Evolutionary conservation across 1,284 basidiomycete species (phyloP), one percentile per base, ranked within the genome.

Genomic region (Xerocomus amazonicus): DNA sequence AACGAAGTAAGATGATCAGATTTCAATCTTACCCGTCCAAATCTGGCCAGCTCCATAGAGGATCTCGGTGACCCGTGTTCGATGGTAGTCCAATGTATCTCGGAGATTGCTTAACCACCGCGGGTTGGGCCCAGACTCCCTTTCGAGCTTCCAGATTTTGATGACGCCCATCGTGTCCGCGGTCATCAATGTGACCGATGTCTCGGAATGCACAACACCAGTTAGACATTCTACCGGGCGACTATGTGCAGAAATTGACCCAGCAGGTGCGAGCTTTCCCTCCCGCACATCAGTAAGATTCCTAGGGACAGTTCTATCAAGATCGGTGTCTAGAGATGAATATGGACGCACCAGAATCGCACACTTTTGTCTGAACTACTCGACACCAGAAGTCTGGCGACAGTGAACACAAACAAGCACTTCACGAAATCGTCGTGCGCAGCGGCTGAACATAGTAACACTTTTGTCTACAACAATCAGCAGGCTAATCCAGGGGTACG

Each of bases 361-460:
- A 95, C 75, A 13, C 86, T 82, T 60, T 94, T 93, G 69, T 99
- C 96, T 7, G 95, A 97, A 19, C 92, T 85, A 14, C 90, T 90
- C 0, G 94, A 95, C 8, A 95, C 73, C 26, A 98, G 70, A 13
- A 94, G 68, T 5, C 76, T 70, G 8, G 84, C 72, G 1, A 76
- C 70, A 1, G 87, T 81, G 13, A 94, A 70, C 27, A 90, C 80
- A 36, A 84, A 75, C 26, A 96, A 70, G 28, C 79, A 75, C 70
- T 96, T 97, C 52, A 97, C 79, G 59, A 97, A 97, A 68, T 97
- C 93, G 0, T 77, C 73, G 62, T 97, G 93, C 1, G 84, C 90
- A n/a, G 75, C 69, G 0, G 85, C 87, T 0, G 85, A 82, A 0
- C 80, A 85, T n/a, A 92, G 68, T 26, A 83, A 54, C 14, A 70